A percentile compares a stretch with the other conserved stretches of the same genome.
phyloP scores from a whole-genome alignment of 495 filamentous ascomycete species.

The Aspergillus indologenus region DNA sequence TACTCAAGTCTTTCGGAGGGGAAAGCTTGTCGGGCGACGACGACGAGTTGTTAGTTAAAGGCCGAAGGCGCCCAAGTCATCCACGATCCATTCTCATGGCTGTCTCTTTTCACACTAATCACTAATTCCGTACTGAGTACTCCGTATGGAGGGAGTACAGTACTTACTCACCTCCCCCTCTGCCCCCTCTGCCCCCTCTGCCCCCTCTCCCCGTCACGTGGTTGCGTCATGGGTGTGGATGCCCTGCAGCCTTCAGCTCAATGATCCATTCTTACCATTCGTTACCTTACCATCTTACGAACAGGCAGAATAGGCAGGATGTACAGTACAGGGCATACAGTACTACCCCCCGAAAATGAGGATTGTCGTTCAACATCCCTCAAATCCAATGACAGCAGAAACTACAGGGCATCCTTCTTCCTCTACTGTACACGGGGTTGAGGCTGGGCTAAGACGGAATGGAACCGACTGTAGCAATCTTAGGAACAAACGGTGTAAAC shows the following conservation, averaged over 20 bases:
- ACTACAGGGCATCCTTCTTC: neutral
- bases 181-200: neutral
- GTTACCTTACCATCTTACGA: neutral
- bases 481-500: neutral
- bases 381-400: neutral
- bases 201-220: constrained; percentile 41
- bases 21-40: constrained; percentile 22
- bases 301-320: too few relatives aligned
- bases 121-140: neutral
- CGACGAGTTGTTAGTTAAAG: constrained; percentile 11
- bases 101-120: too few relatives aligned
- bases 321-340: too few relatives aligned
- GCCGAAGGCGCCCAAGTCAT: constrained; percentile 22
- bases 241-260: constrained; percentile 19
- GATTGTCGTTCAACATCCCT: neutral
- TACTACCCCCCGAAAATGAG: neutral
- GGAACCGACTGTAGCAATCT: neutral
- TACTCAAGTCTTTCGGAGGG: constrained; percentile 16
- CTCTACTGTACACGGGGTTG: neutral
- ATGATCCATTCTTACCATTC: neutral
- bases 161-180: too few relatives aligned
- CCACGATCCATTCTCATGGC: neutral
- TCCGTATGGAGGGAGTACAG: too few relatives aligned
- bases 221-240: constrained; percentile 40
- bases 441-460: neutral